A percentile compares a stretch with the other conserved stretches of the same genome.
Conservation (phyloP, 164 flowering plant genomes). For the Litsea cubeba region DNA sequence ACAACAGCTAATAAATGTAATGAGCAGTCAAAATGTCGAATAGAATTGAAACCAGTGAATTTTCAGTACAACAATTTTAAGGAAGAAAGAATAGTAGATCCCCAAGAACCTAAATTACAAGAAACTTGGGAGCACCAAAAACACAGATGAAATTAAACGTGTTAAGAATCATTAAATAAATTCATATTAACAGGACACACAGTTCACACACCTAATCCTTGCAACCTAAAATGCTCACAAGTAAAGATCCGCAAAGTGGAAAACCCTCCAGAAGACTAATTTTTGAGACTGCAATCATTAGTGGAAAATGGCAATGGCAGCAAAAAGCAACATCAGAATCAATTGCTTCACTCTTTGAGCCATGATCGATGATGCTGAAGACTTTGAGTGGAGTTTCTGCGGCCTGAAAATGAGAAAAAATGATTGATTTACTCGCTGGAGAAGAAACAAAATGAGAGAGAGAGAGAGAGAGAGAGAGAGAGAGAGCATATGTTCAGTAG, state of each 20-base stretch:
- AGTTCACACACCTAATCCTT: constrained; percentile 9
- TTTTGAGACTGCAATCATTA: neutral
- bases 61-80: constrained; percentile 1
- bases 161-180: neutral
- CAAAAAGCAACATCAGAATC: constrained; percentile 2
- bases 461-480: neutral
- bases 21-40: too few species aligned
- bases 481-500: neutral
- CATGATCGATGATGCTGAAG: constrained; percentile 31
- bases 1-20: too few species aligned
- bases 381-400: constrained; percentile 30
- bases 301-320: constrained; percentile 1
- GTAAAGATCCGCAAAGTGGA: neutral
- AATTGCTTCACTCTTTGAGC: constrained; percentile 1
- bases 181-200: neutral
- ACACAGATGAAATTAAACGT: neutral
- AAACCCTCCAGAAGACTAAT: neutral
- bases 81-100: constrained; percentile 1
- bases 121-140: constrained; percentile 3
- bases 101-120: constrained; percentile 7
- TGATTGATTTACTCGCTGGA: neutral
- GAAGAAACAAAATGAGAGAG: neutral
- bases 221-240: neutral
- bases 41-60: constrained; percentile 4
- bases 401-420: constrained; percentile 31